These are phyloP conservation scores for Plasmodium cynomolgi DNA, from an alignment of 169 alveolate genomes.

Conservation along the genomic window DNA sequence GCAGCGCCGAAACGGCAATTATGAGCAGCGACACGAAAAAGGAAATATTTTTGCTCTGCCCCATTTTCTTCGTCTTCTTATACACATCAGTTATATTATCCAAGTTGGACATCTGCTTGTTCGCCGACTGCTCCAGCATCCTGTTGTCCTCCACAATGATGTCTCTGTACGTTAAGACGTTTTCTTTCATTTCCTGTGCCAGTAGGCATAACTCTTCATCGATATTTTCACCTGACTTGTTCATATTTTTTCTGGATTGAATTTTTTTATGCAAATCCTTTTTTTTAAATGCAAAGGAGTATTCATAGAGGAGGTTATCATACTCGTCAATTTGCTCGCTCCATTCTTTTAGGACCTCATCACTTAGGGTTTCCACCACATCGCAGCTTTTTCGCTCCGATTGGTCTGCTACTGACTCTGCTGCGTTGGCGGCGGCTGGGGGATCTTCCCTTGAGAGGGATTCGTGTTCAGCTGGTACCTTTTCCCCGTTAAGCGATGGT, in stretches of 20 bases:
- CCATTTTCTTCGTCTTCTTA: conserved; percentile 36
- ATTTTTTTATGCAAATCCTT: conserved; percentile 7
- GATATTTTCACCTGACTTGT: conserved; percentile 16
- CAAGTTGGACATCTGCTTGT: conserved; percentile 8
- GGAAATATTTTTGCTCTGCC: conserved; percentile 24
- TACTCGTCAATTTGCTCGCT: conserved; percentile 59
- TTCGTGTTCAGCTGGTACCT: neutral
- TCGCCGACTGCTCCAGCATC: conserved; percentile 34
- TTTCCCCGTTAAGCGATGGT: neutral
- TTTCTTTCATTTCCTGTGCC: conserved; percentile 75
- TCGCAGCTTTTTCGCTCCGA: neutral
- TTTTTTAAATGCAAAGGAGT: conserved; percentile 51
- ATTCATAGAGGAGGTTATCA: conserved; percentile 47
- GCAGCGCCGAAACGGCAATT: conserved; percentile 27
- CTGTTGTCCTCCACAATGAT: conserved; percentile 26
- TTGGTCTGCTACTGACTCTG: neutral
- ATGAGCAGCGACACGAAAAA: conserved; percentile 49
- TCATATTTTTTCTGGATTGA: conserved; percentile 23
- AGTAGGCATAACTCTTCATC: conserved; percentile 72
- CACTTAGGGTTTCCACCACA: conserved; percentile 2
- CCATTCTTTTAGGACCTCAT: conserved; percentile 62
- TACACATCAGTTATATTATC: conserved; percentile 45
- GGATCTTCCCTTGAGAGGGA: neutral
- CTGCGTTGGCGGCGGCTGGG: too few relatives aligned
- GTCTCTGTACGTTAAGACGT: conserved; percentile 50